A percentile compares a stretch with the other conserved stretches of the same genome.
phyloP scores from a whole-genome alignment of 192 early-diverging fungal species.

The Coemansia sp. region DNA sequence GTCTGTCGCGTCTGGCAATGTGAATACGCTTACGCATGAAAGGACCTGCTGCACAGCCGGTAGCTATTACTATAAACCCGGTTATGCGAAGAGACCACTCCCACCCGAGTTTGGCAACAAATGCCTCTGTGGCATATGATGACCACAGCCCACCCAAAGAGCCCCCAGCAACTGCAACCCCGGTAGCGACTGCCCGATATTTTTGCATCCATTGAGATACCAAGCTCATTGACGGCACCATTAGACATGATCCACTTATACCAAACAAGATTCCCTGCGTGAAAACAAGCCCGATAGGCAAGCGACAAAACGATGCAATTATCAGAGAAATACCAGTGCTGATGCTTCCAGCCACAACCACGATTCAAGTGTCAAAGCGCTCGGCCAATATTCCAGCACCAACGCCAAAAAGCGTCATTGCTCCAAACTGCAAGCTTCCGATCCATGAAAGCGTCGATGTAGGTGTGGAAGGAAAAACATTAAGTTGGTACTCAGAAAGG shows the following conservation, averaged over 20 bases:
- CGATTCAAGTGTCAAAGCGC: slow-evolving; percentile 14
- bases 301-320: slow-evolving; percentile 25
- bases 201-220: slow-evolving; percentile 72
- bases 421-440: slow-evolving; percentile 37
- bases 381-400: slow-evolving; percentile 33
- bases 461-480: slow-evolving; percentile 24
- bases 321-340: slow-evolving; percentile 20
- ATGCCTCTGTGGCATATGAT: slow-evolving; percentile 56
- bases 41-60: slow-evolving; percentile 1
- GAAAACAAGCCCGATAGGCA: slow-evolving; percentile 62
- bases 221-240: slow-evolving; percentile 64
- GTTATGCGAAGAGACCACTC: slow-evolving; percentile 71
- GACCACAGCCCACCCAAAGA: slow-evolving; percentile 72
- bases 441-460: slow-evolving; percentile 43
- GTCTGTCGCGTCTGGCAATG: slow-evolving; percentile 17
- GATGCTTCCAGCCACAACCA: slow-evolving; percentile 14
- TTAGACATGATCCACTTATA: slow-evolving; percentile 59
- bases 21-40: slow-evolving; percentile 31
- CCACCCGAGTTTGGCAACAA: slow-evolving; percentile 59
- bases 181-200: slow-evolving; percentile 68
- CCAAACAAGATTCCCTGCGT: slow-evolving; percentile 78
- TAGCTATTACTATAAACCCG: slow-evolving; percentile 52
- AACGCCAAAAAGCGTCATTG: slow-evolving; percentile 33
- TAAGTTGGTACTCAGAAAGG: slow-evolving; percentile 20
- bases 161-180: slow-evolving; percentile 67